Conservation (phyloP, 441 rosid genomes). For the Corymbia citriodora region DNA sequence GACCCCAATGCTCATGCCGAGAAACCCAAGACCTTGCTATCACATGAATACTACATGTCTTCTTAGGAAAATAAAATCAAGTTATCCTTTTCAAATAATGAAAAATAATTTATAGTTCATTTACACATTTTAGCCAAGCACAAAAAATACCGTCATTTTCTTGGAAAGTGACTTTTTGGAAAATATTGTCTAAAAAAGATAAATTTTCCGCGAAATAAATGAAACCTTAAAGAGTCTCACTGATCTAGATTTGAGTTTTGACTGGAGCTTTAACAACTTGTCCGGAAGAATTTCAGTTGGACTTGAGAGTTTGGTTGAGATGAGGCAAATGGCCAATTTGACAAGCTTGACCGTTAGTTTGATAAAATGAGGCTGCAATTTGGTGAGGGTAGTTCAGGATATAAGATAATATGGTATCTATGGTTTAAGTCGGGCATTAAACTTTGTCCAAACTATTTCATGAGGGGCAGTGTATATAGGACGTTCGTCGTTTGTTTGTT, state of each 20-base stretch:
- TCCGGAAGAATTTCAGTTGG: not conserved
- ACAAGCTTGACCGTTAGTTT: not conserved
- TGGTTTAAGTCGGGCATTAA: too few relatives aligned
- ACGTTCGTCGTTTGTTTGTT: too few relatives aligned
- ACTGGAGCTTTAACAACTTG: not conserved
- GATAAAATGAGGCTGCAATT: not conserved
- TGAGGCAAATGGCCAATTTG: not conserved
- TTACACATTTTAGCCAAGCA: not conserved
- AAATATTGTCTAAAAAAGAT: too few relatives aligned
- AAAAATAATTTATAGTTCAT: too few relatives aligned
- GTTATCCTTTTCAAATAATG: not conserved
- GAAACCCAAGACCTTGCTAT: not conserved
- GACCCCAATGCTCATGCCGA: not conserved
- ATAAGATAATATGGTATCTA: too few relatives aligned
- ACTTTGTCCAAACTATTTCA: too few relatives aligned
- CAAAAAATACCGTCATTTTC: accelerated
- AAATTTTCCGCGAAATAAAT: too few relatives aligned
- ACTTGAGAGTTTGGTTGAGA: not conserved
- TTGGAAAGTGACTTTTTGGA: too few relatives aligned
- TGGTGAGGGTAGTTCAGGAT: too few relatives aligned
- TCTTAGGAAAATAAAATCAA: not conserved
- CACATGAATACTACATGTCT: not conserved
- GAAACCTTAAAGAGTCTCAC: not conserved
- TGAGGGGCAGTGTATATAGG: too few relatives aligned
- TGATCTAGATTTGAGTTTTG: not conserved